Evolutionary conservation across 106 monocot species (phyloP), one percentile per base, ranked within the genome.

Genomic region (Apostasia ramifera): DNA sequence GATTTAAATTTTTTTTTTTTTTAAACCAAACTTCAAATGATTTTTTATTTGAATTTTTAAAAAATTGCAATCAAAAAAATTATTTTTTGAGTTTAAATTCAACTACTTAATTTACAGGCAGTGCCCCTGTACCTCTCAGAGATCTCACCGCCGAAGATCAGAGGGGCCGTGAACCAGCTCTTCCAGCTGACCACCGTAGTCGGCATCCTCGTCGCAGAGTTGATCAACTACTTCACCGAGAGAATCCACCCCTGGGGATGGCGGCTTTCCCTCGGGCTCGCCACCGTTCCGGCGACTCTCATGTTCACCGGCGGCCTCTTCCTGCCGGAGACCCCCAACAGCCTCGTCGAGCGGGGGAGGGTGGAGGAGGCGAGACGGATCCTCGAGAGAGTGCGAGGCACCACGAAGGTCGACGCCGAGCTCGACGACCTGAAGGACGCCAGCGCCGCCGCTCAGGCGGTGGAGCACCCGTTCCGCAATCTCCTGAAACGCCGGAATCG

Each of bases 171-270:
- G 7, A 79, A 79, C 68, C 79, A 79, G 67, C 73, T 79, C 3
- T 79, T 79, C 62, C 79, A 79, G 42, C 61, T 79, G 40, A 79
- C 79, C 7, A 79, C 79, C 4, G 73, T 73, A 54, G 44, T 79
- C 1, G 79, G 79, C 1, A 73, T 79, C 47, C 44, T 79, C 11
- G 66, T 79, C 12, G 79, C 79, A 1, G 73, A 79, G 7, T 40
- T 79, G 6, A 73, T 79, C 60, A 79, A 79, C 73, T 79, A 79
- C 79, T 79, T 72, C 79, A 79, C 73, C 2, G 80, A 80, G 13
- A 46, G 49, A 52, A 48, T 70, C 63, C 79, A 73, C 62, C 79
- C 79, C 1, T 79, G 79, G 79, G 79, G 79, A 46, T 66, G 66
- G 66, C 7, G 66, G 3, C 47, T 66, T 4, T 66, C 66, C 9